Evolutionary conservation across 768 basidiomycete genomes (phyloP).

Genomic region (Podaxis sp.): DNA sequence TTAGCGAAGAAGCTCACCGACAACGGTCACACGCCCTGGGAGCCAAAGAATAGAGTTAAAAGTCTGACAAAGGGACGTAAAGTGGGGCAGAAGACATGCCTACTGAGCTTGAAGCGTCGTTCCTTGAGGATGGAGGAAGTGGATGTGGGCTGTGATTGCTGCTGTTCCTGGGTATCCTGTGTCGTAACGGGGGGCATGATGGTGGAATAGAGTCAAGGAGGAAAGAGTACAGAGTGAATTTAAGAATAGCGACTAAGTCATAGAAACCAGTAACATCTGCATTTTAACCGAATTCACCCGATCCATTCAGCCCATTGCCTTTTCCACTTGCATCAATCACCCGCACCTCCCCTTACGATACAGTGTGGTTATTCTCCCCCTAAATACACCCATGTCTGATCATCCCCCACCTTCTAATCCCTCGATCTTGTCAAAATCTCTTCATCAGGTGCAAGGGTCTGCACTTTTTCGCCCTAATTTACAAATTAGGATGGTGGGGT

Average conservation of each 20-base stretch:
- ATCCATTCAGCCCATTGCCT: constrained; percentile 11
- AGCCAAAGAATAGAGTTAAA: constrained; percentile 15
- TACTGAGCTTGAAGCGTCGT: constrained; percentile 83
- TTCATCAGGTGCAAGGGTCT: constrained; percentile 1
- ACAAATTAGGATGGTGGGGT: not conserved
- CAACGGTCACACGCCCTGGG: constrained; percentile 86
- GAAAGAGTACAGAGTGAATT: constrained; percentile 15
- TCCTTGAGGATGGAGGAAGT: constrained; percentile 65
- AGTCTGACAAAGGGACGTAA: not conserved
- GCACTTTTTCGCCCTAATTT: not conserved
- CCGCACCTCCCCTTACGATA: not conserved
- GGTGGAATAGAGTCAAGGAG: constrained; percentile 30
- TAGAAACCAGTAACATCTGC: constrained; percentile 19
- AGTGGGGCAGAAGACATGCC: constrained; percentile 41
- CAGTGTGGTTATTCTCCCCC: not conserved
- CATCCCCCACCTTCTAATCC: not conserved
- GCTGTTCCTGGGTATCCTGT: constrained; percentile 42
- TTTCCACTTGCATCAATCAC: not conserved
- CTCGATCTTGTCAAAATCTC: not conserved
- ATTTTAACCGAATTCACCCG: constrained; percentile 36
- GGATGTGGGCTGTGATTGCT: constrained; percentile 24
- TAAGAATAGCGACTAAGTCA: constrained; percentile 19
- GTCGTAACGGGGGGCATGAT: constrained; percentile 50
- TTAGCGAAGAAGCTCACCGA: constrained; percentile 52
- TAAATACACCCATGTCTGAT: not conserved